A percentile compares a stretch with the other conserved stretches of the same genome.
Conservation (phyloP, 1,284 basidiomycete species). For the Coniferiporia weirii region DNA sequence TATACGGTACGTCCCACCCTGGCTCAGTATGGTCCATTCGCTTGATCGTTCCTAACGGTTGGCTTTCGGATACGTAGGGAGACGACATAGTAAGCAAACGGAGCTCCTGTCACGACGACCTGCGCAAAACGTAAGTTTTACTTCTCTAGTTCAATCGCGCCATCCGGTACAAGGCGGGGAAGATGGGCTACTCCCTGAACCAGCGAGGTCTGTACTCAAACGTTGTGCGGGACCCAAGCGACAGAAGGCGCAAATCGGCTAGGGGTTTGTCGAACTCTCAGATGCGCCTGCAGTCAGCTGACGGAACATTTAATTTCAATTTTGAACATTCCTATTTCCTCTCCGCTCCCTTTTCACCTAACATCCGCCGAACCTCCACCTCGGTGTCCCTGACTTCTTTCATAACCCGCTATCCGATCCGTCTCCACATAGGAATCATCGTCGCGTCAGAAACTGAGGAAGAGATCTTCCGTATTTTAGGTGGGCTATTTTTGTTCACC, state of each 20-base stretch:
- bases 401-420: background rate
- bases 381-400: background rate
- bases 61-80: constrained; percentile 44
- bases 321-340: background rate
- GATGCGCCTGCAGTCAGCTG: background rate
- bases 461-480: constrained; percentile 76
- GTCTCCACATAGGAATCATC: constrained; percentile 47
- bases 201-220: constrained; percentile 74
- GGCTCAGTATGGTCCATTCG: background rate
- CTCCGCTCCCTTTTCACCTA: background rate
- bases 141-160: constrained; percentile 77
- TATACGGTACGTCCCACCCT: constrained; percentile 60
- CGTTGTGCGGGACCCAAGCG: constrained; percentile 64
- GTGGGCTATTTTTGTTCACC: constrained; percentile 28
- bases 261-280: constrained; percentile 39
- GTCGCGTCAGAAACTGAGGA: constrained; percentile 79
- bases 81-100: constrained; percentile 68
- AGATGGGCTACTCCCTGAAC: constrained; percentile 80
- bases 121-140: background rate
- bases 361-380: background rate
- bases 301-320: background rate
- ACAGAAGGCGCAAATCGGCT: constrained; percentile 57
- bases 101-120: background rate
- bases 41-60: constrained; percentile 22
- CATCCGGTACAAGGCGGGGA: constrained; percentile 78